Conservation (phyloP, 2,329 filamentous ascomycete species). For the Periconia macrospinosa region DNA sequence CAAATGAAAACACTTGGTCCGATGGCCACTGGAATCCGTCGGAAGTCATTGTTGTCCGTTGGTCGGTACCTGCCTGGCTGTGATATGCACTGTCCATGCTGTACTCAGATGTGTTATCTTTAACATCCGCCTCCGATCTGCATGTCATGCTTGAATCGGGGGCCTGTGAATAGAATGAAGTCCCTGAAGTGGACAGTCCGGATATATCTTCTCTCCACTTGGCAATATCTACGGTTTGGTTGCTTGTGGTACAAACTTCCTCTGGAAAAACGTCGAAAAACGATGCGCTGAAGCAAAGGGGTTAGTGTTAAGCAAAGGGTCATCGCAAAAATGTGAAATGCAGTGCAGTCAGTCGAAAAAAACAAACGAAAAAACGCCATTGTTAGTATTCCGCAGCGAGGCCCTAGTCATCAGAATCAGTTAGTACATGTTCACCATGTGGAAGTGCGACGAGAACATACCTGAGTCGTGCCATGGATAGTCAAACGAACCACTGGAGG, state of each 20-base stretch:
- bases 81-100: conserved; percentile 49
- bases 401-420: neutral
- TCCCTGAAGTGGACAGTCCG: conserved; percentile 32
- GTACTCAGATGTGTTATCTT: conserved; percentile 43
- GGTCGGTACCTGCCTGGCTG: conserved; percentile 42
- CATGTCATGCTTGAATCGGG: conserved; percentile 1
- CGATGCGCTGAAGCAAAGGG: conserved; percentile 41
- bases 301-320: conserved; percentile 34
- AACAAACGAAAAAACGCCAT: conserved; percentile 37
- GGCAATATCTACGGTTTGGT: conserved; percentile 38
- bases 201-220: conserved; percentile 47
- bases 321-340: conserved; percentile 6
- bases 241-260: conserved; percentile 30
- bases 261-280: conserved; percentile 40
- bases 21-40: conserved; percentile 21
- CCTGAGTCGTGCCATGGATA: neutral
- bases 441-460: neutral
- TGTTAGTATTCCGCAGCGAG: conserved; percentile 32
- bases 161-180: conserved; percentile 2
- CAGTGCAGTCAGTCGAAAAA: conserved; percentile 4
- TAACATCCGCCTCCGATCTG: conserved; percentile 21
- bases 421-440: neutral
- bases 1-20: conserved; percentile 34
- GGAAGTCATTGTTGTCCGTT: conserved; percentile 29
- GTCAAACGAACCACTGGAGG: neutral